phyloP scores from a whole-genome alignment of 805 yeast species.

The Candida odintsovae region DNA sequence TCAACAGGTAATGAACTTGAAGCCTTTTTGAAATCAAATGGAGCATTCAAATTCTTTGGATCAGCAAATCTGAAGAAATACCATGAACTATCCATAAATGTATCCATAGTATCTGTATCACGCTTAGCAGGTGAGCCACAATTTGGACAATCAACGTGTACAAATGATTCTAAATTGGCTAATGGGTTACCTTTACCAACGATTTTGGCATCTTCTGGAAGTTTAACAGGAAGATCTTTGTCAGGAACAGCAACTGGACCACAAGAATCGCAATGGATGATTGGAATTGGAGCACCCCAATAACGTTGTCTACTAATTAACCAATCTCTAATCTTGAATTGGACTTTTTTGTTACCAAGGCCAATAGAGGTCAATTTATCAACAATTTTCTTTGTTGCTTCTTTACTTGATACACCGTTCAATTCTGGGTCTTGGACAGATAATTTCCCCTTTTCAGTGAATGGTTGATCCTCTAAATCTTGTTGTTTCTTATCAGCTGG shows the following conservation, averaged over 20 bases:
- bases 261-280: conserved; percentile 78
- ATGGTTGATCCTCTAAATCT: conserved; percentile 25
- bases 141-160: conserved; percentile 70
- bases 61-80: conserved; percentile 84
- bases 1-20: conserved; percentile 71
- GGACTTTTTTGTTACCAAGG: conserved; percentile 43
- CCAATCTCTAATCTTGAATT: conserved; percentile 85
- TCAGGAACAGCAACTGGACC: conserved; percentile 94
- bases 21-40: conserved; percentile 50
- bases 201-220: conserved; percentile 55
- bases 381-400: conserved; percentile 48
- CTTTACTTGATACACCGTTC: conserved; percentile 40
- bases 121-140: conserved; percentile 73
- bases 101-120: conserved; percentile 98
- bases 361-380: conserved; percentile 31
- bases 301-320: conserved; percentile 88
- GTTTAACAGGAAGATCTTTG: conserved; percentile 70
- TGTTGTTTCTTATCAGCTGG: conserved; percentile 10
- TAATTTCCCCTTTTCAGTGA: conserved; percentile 41
- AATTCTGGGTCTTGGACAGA: conserved; percentile 42
- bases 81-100: conserved; percentile 98
- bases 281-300: conserved; percentile 99
- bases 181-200: conserved; percentile 63
- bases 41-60: conserved; percentile 48
- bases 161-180: conserved; percentile 59